These are phyloP conservation scores for Ganoderma leucocontextum DNA, from an alignment of 1,284 basidiomycete species.

Conservation along the genomic window DNA sequence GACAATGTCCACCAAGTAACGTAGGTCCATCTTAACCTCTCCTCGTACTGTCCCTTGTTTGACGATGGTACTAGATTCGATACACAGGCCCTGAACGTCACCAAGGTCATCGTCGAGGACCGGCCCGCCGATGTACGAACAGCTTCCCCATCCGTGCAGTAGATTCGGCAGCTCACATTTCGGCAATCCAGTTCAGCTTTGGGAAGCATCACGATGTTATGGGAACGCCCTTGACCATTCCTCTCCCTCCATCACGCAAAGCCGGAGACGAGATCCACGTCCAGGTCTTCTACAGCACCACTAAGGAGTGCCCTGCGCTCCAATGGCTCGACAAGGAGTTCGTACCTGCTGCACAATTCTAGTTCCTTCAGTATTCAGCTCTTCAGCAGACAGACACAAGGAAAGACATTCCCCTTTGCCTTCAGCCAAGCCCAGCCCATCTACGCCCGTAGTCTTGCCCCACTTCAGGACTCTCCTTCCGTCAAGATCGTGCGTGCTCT, in stretches of 20 bases:
- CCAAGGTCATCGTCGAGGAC: constrained; percentile 64
- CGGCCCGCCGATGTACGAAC: constrained; percentile 53
- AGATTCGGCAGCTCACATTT: not conserved
- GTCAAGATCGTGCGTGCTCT: constrained; percentile 70
- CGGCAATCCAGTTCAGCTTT: constrained; percentile 54
- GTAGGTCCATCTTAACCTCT: constrained; percentile 43
- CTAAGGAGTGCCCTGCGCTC: constrained; percentile 83
- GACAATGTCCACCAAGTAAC: constrained; percentile 73
- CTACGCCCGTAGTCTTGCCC: constrained; percentile 83
- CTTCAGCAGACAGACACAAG: constrained; percentile 83
- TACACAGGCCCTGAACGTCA: constrained; percentile 77
- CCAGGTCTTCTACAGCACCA: constrained; percentile 78
- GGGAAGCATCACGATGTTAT: constrained; percentile 69
- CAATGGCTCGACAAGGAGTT: constrained; percentile 93
- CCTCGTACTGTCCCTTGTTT: not conserved
- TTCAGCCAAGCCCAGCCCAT: constrained; percentile 97
- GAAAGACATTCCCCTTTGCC: constrained; percentile 86
- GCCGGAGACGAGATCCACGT: constrained; percentile 61
- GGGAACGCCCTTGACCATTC: constrained; percentile 72
- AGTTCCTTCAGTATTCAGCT: not conserved
- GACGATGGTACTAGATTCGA: constrained; percentile 62
- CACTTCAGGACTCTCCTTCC: constrained; percentile 83
- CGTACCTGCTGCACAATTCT: constrained; percentile 28
- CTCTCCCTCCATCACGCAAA: constrained; percentile 52
- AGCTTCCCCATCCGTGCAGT: not conserved